Conservation (phyloP, 306 rosid species). For the Castanopsis chinensis region DNA sequence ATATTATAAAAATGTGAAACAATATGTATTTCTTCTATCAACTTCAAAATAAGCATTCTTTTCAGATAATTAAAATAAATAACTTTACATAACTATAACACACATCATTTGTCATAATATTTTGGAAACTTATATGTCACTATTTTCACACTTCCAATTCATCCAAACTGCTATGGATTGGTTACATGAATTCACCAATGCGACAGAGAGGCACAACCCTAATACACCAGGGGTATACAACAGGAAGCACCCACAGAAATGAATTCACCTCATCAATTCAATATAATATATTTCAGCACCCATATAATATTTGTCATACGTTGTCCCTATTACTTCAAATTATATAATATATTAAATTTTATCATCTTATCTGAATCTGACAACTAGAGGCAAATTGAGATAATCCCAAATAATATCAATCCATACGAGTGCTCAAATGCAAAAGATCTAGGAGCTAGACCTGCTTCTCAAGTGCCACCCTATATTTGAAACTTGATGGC, state of each 20-base stretch:
- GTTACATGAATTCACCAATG: neutral
- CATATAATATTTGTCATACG: neutral
- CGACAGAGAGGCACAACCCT: neutral
- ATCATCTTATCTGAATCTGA: slow-evolving; percentile 1
- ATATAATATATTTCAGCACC: too few relatives aligned
- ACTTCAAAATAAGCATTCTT: neutral
- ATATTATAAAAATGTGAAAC: neutral
- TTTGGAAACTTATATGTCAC: neutral
- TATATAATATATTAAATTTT: neutral
- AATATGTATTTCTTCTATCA: neutral
- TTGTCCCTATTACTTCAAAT: neutral
- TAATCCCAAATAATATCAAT: slow-evolving; percentile 10
- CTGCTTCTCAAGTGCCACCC: slow-evolving; percentile 91
- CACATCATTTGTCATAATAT: neutral
- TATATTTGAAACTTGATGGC: slow-evolving; percentile 81
- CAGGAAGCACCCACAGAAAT: too few relatives aligned
- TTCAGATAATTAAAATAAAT: neutral
- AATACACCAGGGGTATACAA: too few relatives aligned
- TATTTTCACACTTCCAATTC: neutral
- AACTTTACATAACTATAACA: neutral
- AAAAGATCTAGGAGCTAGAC: slow-evolving; percentile 39
- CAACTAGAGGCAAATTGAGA: neutral
- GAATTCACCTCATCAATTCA: neutral
- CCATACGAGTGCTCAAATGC: slow-evolving; percentile 1
- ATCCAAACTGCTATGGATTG: neutral